phyloP scores from a whole-genome alignment of 129 eudicot species.

The Saposhnikovia divaricata region DNA sequence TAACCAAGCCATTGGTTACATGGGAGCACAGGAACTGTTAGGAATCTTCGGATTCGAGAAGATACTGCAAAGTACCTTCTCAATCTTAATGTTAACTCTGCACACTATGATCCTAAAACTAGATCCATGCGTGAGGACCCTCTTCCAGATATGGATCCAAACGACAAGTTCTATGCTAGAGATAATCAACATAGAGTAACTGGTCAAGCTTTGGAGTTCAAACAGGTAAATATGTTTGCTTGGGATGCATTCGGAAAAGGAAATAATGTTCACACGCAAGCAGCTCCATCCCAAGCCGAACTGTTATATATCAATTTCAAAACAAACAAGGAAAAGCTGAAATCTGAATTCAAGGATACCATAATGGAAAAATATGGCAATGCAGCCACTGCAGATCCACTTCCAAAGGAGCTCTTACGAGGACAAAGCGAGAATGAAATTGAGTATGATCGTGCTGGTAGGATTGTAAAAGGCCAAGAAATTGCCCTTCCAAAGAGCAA shows the following conservation, averaged over 20 bases:
- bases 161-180: conserved; percentile 27
- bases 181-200: conserved; percentile 78
- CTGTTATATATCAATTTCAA: conserved; percentile 54
- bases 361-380: conserved; percentile 84
- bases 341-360: conserved; percentile 53
- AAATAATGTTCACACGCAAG: conserved; percentile 88
- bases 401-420: conserved; percentile 70
- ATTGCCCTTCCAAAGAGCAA: conserved; percentile 71
- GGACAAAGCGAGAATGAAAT: conserved; percentile 89
- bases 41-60: conserved; percentile 84
- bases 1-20: no score
- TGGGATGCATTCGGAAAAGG: conserved; percentile 95
- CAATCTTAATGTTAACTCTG: conserved; percentile 57
- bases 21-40: conserved; percentile 71
- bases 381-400: conserved; percentile 63
- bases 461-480: conserved; percentile 83
- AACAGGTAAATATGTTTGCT: conserved; percentile 68
- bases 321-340: conserved; percentile 68
- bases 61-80: conserved; percentile 86
- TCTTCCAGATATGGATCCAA: no score
- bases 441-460: conserved; percentile 94
- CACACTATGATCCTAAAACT: no score
- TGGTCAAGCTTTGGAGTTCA: conserved; percentile 94
- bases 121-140: no score
- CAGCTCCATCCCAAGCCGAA: conserved; percentile 93